Evolutionary conservation across 2,329 filamentous ascomycete species (phyloP), one percentile per base, ranked within the genome.

Genomic region (Fusarium beomiforme): DNA sequence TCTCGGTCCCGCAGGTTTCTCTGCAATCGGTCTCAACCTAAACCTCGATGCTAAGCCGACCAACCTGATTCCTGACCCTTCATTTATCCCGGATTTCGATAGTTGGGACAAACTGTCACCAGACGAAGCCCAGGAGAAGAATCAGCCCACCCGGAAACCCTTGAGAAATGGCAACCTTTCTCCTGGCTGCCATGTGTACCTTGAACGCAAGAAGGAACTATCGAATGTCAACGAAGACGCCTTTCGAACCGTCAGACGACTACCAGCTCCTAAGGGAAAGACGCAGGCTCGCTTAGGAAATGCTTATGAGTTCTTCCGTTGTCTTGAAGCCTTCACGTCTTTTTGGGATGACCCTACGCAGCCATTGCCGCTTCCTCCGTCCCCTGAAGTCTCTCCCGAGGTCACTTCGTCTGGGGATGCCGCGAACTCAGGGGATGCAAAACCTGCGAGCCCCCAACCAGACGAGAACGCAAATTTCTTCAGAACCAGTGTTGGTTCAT

Each of bases 291-390:
- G 89, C 10, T 79, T 91, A 11, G 89, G 89, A 17, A 90, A 90
- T 71, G 85, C 87, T 8, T 91, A 90, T 72, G 89, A 91, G 78
- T 91, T 91, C 78, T 91, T 87, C 79, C 87, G 88, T 56, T 87
- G 88, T 71, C 82, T 91, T 23, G 89, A 91, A 73, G 77, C 84
- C 29, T 85, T 90, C 75, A 87, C 88, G 4, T 75, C 82, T 1
- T 91, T 85, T 74, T 91, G 89, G 89, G 87, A 90, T 34, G 89
- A 91, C 73, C 87, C 88, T 0, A 88, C 87, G 10, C 77, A 77
- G 33, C 67, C 79, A 9, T 64, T 71, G 6, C 65, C 76, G 12
- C 72, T 80, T 37, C 76, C 80, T 9, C 78, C 79, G 3, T 80
- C 79, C 5, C 79, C 81, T 8, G 80, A 81, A 63, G 62, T 69